Percentiles rank a stretch among this genome's conserved stretches.
Conservation (phyloP, 352 stramenopile species). For the Phytophthora brassicae region DNA sequence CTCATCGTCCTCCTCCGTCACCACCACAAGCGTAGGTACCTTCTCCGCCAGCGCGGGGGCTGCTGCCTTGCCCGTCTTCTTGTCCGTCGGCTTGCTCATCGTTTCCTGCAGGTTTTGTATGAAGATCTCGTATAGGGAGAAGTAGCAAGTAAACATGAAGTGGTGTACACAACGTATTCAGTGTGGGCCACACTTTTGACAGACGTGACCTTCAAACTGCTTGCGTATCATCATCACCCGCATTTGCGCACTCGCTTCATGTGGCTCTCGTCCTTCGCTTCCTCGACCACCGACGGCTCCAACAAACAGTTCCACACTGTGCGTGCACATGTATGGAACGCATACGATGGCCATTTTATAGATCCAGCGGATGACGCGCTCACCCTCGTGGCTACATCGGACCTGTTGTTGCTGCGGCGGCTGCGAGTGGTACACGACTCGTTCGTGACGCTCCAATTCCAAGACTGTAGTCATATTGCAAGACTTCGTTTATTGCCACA, state of each 20-base stretch:
- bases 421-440: conserved; percentile 53
- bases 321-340: conserved; percentile 41
- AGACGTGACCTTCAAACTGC: conserved; percentile 23
- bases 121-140: conserved; percentile 15
- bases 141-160: neutral
- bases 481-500: conserved; percentile 32
- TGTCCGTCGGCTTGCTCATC: conserved; percentile 44
- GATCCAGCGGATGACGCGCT: conserved; percentile 25
- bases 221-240: conserved; percentile 49
- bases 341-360: neutral
- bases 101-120: conserved; percentile 6
- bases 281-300: neutral
- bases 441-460: conserved; percentile 41
- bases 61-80: conserved; percentile 28
- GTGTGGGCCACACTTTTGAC: conserved; percentile 5
- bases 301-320: conserved; percentile 12
- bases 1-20: conserved; percentile 89
- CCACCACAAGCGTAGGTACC: conserved; percentile 63
- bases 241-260: conserved; percentile 28
- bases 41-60: conserved; percentile 48
- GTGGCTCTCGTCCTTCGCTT: conserved; percentile 64
- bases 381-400: conserved; percentile 37
- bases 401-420: conserved; percentile 44
- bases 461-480: conserved; percentile 33
- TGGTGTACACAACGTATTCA: conserved; percentile 1